Conservation (phyloP, 2,329 filamentous ascomycete genomes). For the Phaeosphaeriaceae sp. region DNA sequence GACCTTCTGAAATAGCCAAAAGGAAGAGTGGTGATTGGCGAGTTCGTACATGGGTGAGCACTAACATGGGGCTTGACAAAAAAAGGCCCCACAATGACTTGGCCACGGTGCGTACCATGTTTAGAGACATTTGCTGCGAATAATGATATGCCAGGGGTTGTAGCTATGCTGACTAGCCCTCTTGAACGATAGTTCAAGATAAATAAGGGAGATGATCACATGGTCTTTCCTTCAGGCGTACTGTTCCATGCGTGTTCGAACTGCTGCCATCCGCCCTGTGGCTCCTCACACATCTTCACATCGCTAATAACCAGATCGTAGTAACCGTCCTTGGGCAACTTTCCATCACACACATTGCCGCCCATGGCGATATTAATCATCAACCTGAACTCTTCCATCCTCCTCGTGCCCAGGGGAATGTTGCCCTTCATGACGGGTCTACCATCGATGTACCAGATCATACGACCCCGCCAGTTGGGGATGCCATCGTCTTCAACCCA, state of each 20-base stretch:
- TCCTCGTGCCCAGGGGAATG: conserved; percentile 60
- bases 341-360: conserved; percentile 63
- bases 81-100: too few relatives aligned
- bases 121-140: too few relatives aligned
- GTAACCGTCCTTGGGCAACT: conserved; percentile 58
- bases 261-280: conserved; percentile 60
- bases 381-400: conserved; percentile 63
- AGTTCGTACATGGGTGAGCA: too few relatives aligned
- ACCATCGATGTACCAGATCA: conserved; percentile 67
- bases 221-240: conserved; percentile 39
- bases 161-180: too few relatives aligned
- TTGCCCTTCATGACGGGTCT: conserved; percentile 62
- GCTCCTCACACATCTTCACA: conserved; percentile 60
- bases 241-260: conserved; percentile 61
- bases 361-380: conserved; percentile 69
- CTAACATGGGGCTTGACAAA: too few relatives aligned
- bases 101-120: too few relatives aligned
- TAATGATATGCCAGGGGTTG: too few relatives aligned
- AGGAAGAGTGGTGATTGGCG: too few relatives aligned
- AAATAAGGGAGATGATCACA: not conserved
- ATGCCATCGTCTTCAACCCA: conserved; percentile 59
- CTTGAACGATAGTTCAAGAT: too few relatives aligned
- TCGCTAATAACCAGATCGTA: conserved; percentile 65
- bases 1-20: not conserved
- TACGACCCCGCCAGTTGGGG: conserved; percentile 52